A percentile compares a stretch with the other conserved stretches of the same genome.
Conservation (phyloP, 2,329 filamentous ascomycete species). For the Akanthomyces uredinophilus region DNA sequence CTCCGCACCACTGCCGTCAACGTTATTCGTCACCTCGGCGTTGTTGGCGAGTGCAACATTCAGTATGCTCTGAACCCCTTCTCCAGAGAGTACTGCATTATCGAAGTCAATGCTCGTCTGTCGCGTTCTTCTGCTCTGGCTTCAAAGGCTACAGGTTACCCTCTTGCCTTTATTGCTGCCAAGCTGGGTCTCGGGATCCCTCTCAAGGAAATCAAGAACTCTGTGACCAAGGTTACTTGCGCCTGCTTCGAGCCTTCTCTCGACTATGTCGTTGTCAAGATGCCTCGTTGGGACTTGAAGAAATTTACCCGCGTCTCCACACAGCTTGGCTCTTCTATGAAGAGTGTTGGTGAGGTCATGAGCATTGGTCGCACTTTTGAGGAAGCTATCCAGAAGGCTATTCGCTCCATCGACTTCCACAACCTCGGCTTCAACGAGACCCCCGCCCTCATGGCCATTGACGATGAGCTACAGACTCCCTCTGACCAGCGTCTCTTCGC, state of each 20-base stretch:
- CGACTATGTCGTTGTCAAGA: slow-evolving; percentile 98
- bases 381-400: slow-evolving; percentile 97
- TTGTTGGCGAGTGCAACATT: slow-evolving; percentile 98
- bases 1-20: slow-evolving; percentile 94
- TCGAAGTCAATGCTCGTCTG: slow-evolving; percentile 95
- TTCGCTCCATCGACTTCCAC: slow-evolving; percentile 89
- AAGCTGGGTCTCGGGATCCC: slow-evolving; percentile 94
- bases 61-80: slow-evolving; percentile 96
- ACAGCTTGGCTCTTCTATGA: slow-evolving; percentile 96
- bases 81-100: slow-evolving; percentile 96
- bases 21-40: slow-evolving; percentile 92
- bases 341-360: slow-evolving; percentile 99
- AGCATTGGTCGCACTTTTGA: slow-evolving; percentile 95
- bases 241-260: slow-evolving; percentile 98
- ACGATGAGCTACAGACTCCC: slow-evolving; percentile 92
- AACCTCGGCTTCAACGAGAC: slow-evolving; percentile 95
- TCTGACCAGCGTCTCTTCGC: slow-evolving; percentile 97
- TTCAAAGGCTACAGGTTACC: slow-evolving; percentile 96
- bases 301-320: slow-evolving; percentile 98
- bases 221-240: slow-evolving; percentile 90
- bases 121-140: slow-evolving; percentile 93
- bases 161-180: slow-evolving; percentile 90
- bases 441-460: slow-evolving; percentile 87
- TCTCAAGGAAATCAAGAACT: slow-evolving; percentile 93
- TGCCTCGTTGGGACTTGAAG: slow-evolving; percentile 97